phyloP scores from a whole-genome alignment of 345 rosid species.

The Eutrema heterophyllum region DNA sequence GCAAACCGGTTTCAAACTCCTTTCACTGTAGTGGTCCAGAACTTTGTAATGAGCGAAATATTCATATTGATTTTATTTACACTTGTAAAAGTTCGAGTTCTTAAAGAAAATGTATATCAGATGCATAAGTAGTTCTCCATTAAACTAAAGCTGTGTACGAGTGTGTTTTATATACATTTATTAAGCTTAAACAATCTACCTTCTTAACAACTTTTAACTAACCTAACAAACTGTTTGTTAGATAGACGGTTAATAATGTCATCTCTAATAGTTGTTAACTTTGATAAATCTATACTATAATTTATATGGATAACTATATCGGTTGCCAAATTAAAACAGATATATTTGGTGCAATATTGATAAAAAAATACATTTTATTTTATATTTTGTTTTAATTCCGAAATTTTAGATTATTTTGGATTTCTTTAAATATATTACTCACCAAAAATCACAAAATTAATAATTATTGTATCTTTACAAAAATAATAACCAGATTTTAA shows the following conservation, averaged over 20 bases:
- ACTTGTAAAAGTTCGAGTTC: background rate
- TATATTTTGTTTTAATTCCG: too few relatives aligned
- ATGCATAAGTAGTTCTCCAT: background rate
- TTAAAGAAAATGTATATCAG: background rate
- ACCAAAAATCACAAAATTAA: too few relatives aligned
- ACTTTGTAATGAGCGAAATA: background rate
- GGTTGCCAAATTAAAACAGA: too few relatives aligned
- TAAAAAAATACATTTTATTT: too few relatives aligned
- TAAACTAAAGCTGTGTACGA: background rate
- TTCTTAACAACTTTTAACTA: background rate
- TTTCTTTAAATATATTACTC: too few relatives aligned
- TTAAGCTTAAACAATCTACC: background rate
- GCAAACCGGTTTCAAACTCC: background rate
- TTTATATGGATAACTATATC: too few relatives aligned
- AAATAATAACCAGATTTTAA: too few relatives aligned
- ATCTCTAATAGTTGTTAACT: background rate
- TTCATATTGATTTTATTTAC: background rate
- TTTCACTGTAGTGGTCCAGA: background rate
- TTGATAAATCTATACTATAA: too few relatives aligned
- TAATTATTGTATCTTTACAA: too few relatives aligned
- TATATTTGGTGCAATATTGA: too few relatives aligned
- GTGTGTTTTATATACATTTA: background rate
- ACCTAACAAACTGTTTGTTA: conserved; percentile 19
- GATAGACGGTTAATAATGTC: background rate
- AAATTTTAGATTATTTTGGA: too few relatives aligned